Conservation (phyloP, 163 green algal genomes). For the Coccomyxa subellipsoidea region DNA sequence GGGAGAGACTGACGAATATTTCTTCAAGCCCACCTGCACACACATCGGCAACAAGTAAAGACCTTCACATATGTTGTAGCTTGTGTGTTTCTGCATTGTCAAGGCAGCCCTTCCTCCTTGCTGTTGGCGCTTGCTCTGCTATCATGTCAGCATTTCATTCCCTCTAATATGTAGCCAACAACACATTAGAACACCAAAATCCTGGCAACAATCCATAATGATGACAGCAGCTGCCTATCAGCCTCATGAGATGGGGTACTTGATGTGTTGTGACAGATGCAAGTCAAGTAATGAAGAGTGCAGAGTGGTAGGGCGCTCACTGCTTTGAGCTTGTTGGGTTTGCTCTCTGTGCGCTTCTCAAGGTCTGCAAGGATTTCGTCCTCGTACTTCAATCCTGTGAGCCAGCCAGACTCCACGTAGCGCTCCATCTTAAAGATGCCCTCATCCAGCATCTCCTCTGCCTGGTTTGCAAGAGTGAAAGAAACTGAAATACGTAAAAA, state of each 20-base stretch:
- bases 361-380: constrained; percentile 75
- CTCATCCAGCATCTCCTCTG: constrained; percentile 70
- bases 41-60: no score
- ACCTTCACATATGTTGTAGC: no score
- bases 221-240: no score
- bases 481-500: no score
- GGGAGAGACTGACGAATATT: constrained; percentile 63
- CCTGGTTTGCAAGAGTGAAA: constrained; percentile 18
- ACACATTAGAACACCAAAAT: no score
- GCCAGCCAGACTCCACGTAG: constrained; percentile 55
- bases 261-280: not conserved
- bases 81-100: no score
- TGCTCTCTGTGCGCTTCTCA: constrained; percentile 37
- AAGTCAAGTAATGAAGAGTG: not conserved
- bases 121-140: no score
- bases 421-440: constrained; percentile 74
- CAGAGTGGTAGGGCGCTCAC: constrained; percentile 11
- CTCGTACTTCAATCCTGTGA: constrained; percentile 85
- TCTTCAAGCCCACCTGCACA: constrained; percentile 51
- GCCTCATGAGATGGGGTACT: no score
- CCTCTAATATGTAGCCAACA: no score
- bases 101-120: no score
- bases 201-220: no score
- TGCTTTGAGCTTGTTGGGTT: constrained; percentile 41
- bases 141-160: no score